phyloP scores from a whole-genome alignment of 768 basidiomycete species.

The Boletus rex-veris region DNA sequence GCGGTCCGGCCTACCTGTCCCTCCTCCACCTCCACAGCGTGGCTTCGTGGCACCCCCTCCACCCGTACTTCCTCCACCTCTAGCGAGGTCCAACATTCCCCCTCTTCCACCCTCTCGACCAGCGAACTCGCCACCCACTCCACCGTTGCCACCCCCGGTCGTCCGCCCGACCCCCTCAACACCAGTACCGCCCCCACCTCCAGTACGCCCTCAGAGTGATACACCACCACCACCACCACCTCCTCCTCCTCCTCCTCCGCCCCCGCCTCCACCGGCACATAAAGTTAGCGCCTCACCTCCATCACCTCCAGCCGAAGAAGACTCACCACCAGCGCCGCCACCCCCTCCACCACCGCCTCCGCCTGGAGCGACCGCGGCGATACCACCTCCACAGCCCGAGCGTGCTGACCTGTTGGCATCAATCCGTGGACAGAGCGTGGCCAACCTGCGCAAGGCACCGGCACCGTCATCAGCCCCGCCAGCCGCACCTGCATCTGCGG shows the following conservation, averaged over 20 bases:
- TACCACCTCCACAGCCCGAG: slow-evolving; percentile 52
- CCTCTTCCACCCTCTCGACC: slow-evolving; percentile 38
- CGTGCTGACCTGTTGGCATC: slow-evolving; percentile 68
- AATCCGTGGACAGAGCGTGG: slow-evolving; percentile 79
- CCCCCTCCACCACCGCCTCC: slow-evolving; percentile 39
- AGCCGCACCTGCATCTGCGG: slow-evolving; percentile 31
- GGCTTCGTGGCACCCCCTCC: slow-evolving; percentile 27
- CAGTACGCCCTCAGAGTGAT: slow-evolving; percentile 19
- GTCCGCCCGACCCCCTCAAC: slow-evolving; percentile 28
- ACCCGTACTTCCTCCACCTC: slow-evolving; percentile 29
- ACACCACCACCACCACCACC: slow-evolving; percentile 39
- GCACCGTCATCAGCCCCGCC: slow-evolving; percentile 32
- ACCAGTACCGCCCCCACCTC: slow-evolving; percentile 29
- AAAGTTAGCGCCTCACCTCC: slow-evolving; percentile 34
- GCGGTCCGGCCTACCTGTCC: slow-evolving; percentile 1
- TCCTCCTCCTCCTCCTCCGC: slow-evolving; percentile 35
- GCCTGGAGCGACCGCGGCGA: slow-evolving; percentile 22
- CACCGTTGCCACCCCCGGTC: slow-evolving; percentile 23
- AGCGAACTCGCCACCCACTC: slow-evolving; percentile 31
- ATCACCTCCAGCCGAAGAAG: slow-evolving; percentile 31
- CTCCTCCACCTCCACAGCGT: slow-evolving; percentile 26
- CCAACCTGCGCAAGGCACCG: slow-evolving; percentile 58
- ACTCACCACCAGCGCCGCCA: slow-evolving; percentile 33
- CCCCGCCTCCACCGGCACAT: slow-evolving; percentile 31
- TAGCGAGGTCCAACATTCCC: slow-evolving; percentile 25